Percentiles rank a stretch among this genome's conserved stretches.
These are phyloP conservation scores for Yarrowia alimentaria DNA, from an alignment of 805 yeast species.

Conservation along the genomic window DNA sequence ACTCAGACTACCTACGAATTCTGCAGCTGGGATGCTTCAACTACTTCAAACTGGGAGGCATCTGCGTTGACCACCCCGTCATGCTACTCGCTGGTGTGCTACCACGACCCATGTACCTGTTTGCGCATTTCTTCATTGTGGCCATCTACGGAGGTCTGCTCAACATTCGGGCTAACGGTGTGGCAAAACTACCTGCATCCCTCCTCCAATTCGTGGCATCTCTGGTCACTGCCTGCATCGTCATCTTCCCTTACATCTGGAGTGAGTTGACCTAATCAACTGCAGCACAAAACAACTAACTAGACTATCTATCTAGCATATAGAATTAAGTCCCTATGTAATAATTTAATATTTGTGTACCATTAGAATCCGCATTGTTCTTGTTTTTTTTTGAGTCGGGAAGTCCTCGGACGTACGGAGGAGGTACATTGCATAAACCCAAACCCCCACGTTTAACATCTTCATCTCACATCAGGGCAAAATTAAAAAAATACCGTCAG, in stretches of 20 bases:
- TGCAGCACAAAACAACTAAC: too few relatives aligned
- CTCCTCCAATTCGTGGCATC: conserved; percentile 65
- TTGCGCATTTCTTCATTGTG: conserved; percentile 85
- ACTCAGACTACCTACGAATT: conserved; percentile 55
- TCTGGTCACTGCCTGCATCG: conserved; percentile 67
- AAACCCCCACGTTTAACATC: too few relatives aligned
- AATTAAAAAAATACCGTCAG: too few relatives aligned
- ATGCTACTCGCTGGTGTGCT: conserved; percentile 77
- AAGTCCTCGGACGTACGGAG: too few relatives aligned
- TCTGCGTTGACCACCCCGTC: conserved; percentile 72
- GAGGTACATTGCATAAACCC: too few relatives aligned
- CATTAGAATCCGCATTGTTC: too few relatives aligned
- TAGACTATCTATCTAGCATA: conserved; percentile 17
- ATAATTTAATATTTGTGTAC: too few relatives aligned
- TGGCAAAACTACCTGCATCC: conserved; percentile 66
- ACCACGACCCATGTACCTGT: conserved; percentile 70
- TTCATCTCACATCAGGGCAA: too few relatives aligned
- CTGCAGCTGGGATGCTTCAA: conserved; percentile 86
- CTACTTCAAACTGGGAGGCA: conserved; percentile 84
- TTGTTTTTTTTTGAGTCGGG: too few relatives aligned
- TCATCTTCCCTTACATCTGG: conserved; percentile 73
- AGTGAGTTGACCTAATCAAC: conserved; percentile 37
- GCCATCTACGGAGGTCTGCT: conserved; percentile 78
- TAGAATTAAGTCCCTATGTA: too few relatives aligned
- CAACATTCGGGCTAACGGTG: conserved; percentile 66